Base-by-base conservation (phyloP, 2,329 filamentous ascomycete genomes). In the Cordyceps cicadae region DNA sequence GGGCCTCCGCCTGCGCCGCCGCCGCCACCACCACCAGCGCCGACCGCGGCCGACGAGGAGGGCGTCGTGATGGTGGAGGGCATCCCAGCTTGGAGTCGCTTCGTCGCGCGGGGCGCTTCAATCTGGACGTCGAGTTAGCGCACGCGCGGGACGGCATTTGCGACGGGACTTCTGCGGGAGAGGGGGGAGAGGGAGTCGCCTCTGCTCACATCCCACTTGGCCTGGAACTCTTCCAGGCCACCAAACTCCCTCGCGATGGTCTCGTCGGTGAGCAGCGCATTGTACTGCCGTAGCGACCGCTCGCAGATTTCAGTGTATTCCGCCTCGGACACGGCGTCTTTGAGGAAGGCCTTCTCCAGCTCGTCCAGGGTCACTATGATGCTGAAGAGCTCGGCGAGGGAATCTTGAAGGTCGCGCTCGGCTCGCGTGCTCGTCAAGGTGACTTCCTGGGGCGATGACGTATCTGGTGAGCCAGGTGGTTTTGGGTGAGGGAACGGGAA, bases 231-330 rank as follows among this genome's bases (percentile, higher is more conserved):
- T 64, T 97, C 94, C 52, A 99, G 74, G 64, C 92, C 90, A 15
- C 86, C 87, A 72, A 97, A 99, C 49, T 90, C 90, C 46, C 81
- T 84, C n/a, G 88, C 83, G n/a, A 99, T 94, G 1, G 84, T 88
- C 67, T 97, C 93, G 71, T 97, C 91, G 34, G 89, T 87, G 34
- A 99, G 77, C 64, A 96, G 92, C 62, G 92, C 95, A 74, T 93
- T 96, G 80, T 99, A 99, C 77, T 99, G 94, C 75, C 96, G 95
- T 67, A 99, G 76, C 62, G 96, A 84, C 45, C 94, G 86, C 70
- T 92, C 90, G 79, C 95, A 99, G 66, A 94, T 96, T 71, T 97
- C 94, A 1, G 92, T 96, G 74, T 99, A 99, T 69, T 97, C 93
- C 57, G 82, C 81, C 75, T 97, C 94, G 6, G 89, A 85, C 55